Percentiles rank a stretch among this genome's conserved stretches.
These are phyloP conservation scores for Wickerhamia fluorescens DNA, from an alignment of 805 yeast species.

Conservation along the genomic window DNA sequence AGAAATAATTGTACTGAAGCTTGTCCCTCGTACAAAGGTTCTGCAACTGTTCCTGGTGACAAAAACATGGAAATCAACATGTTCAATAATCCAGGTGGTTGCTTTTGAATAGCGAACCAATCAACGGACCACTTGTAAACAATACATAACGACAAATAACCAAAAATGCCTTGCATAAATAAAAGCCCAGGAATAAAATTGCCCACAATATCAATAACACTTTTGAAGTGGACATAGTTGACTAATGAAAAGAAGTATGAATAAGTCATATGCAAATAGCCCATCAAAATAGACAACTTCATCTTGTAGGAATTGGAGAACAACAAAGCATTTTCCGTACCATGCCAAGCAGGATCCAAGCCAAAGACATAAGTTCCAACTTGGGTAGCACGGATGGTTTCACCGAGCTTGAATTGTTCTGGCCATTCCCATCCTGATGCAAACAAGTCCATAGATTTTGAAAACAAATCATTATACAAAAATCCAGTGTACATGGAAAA, in stretches of 20 bases:
- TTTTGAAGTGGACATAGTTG: slow-evolving; percentile 50
- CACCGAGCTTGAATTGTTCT: slow-evolving; percentile 32
- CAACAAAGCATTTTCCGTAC: slow-evolving; percentile 63
- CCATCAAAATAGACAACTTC: slow-evolving; percentile 72
- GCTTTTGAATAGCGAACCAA: slow-evolving; percentile 55
- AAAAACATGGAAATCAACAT: slow-evolving; percentile 74
- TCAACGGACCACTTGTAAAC: slow-evolving; percentile 70
- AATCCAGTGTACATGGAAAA: slow-evolving; percentile 73
- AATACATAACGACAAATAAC: slow-evolving; percentile 59
- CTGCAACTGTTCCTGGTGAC: slow-evolving; percentile 64
- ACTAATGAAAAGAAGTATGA: slow-evolving; percentile 63
- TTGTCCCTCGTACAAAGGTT: slow-evolving; percentile 60
- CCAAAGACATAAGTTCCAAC: slow-evolving; percentile 56
- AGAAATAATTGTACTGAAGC: slow-evolving; percentile 52
- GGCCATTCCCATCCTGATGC: slow-evolving; percentile 69
- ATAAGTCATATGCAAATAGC: slow-evolving; percentile 68
- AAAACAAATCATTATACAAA: slow-evolving; percentile 65
- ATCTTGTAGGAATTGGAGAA: slow-evolving; percentile 71
- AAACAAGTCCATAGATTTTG: slow-evolving; percentile 63
- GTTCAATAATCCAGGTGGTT: slow-evolving; percentile 67
- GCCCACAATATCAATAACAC: slow-evolving; percentile 60
- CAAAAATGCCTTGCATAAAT: slow-evolving; percentile 73
- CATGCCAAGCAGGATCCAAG: slow-evolving; percentile 72
- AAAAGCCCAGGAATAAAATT: slow-evolving; percentile 68
- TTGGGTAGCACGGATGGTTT: slow-evolving; percentile 38